Evolutionary conservation across 768 basidiomycete genomes (phyloP), one percentile per base, ranked within the genome.

Genomic region (Phylloporus arenicola): DNA sequence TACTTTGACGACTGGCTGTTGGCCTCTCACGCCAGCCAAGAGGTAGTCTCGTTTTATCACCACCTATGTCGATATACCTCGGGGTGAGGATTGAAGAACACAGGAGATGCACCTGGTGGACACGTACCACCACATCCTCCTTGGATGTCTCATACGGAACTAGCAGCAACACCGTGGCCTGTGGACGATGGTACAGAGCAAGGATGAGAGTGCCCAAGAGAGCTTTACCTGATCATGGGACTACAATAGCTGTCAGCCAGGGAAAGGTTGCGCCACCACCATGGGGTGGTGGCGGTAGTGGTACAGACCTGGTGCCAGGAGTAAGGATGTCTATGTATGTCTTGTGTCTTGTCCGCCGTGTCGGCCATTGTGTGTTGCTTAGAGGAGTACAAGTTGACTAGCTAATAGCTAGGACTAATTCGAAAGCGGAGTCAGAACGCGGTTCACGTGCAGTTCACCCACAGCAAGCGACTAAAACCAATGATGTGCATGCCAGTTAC

Each of bases 261-360:
- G 40, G 20, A 50, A 51, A 27, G 34, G 37, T 43, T 49, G 41
- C 52, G 60, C 61, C 57, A 53, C 53, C 63, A 43, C 35, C 44
- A 14, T 40, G 41, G 25, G 34, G 29, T n/a, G n/a, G 24, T 16
- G 17, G 22, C 47, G 22, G 30, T 24, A 6, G 41, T 20, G 6
- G 51, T 45, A 66, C 78, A 54, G 61, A 88, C 88, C 80, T 91
- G 88, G 68, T 91, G 89, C 88, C 88, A 91, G 56, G 88, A 88
- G 60, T 91, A 91, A 17, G 76, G 69, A 43, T 70, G 72, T 57
- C 66, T 68, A 35, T 63, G 67, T 45, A 52, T 56, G 11, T 66
- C 62, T 51, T 59, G 56, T 8, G 48, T 55, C 47, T 67, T 67
- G 40, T 68, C 58, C 55, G 57, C 57, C 52, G 51, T 51, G 24